phyloP scores from a whole-genome alignment of 2,329 filamentous ascomycete genomes.

The Penicillium freii region DNA sequence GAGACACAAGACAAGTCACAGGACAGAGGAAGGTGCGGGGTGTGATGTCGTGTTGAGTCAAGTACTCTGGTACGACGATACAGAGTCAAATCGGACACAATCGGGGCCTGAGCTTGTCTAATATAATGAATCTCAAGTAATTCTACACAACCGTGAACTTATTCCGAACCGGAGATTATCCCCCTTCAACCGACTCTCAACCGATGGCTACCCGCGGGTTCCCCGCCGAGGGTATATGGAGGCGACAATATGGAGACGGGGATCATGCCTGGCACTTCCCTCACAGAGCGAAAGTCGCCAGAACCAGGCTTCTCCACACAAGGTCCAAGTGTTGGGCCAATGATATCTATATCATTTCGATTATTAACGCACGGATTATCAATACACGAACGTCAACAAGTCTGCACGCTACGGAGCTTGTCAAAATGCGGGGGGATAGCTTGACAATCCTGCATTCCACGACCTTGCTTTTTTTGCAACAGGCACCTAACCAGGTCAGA shows the following conservation, averaged over 20 bases:
- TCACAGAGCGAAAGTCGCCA: not conserved
- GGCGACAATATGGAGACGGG: not conserved
- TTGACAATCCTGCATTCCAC: not conserved
- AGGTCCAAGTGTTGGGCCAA: slow-evolving; percentile 7
- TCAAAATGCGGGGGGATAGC: slow-evolving; percentile 12
- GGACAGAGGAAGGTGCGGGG: slow-evolving; percentile 11
- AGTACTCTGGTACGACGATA: slow-evolving; percentile 1
- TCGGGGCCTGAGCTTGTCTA: slow-evolving; percentile 13
- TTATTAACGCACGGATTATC: slow-evolving; percentile 10
- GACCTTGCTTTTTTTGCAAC: not conserved
- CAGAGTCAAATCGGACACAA: not conserved
- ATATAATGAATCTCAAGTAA: slow-evolving; percentile 6
- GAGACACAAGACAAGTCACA: slow-evolving; percentile 20
- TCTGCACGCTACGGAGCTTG: slow-evolving; percentile 7
- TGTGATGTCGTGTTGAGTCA: not conserved
- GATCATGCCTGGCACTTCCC: slow-evolving; percentile 1
- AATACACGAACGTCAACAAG: slow-evolving; percentile 1
- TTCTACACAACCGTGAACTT: not conserved
- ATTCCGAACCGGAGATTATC: slow-evolving; percentile 6
- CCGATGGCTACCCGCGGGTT: not conserved
- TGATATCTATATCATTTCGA: slow-evolving; percentile 6
- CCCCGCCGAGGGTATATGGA: not conserved
- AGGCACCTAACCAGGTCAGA: not conserved
- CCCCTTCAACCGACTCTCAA: slow-evolving; percentile 7
- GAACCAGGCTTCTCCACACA: not conserved